A percentile compares a stretch with the other conserved stretches of the same genome.
These are phyloP conservation scores for Triticum urartu DNA, from an alignment of 176 grass and related monocot genomes.

Conservation along the genomic window DNA sequence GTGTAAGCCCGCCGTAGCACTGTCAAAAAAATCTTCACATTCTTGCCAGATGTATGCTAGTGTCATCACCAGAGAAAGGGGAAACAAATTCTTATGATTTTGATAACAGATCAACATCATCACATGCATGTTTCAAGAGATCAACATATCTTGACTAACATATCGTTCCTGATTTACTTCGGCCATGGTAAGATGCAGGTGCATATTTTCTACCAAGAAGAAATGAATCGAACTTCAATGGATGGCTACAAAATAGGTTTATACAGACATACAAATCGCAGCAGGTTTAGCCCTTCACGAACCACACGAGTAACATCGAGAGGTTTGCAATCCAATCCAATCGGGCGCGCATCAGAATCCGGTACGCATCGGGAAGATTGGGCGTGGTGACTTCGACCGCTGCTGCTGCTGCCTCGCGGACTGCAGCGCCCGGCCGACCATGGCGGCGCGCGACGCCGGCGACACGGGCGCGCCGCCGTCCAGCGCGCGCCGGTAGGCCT, in stretches of 20 bases:
- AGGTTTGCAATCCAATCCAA: background rate
- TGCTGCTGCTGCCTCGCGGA: background rate
- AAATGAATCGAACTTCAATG: background rate
- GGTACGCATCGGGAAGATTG: background rate
- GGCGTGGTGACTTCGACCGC: background rate
- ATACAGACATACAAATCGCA: too few relatives aligned
- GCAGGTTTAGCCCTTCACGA: too few relatives aligned
- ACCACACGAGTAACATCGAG: background rate
- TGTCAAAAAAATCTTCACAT: too few relatives aligned
- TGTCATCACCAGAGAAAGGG: background rate
- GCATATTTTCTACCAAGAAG: background rate
- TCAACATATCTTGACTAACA: too few relatives aligned
- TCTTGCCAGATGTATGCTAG: background rate
- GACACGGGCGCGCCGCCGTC: background rate
- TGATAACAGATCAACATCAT: too few relatives aligned
- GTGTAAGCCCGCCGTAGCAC: too few relatives aligned
- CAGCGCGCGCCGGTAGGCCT: conserved; percentile 7
- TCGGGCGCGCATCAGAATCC: conserved; percentile 10
- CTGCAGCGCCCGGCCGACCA: conserved; percentile 9
- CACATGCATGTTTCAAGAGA: too few relatives aligned
- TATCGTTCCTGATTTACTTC: too few relatives aligned
- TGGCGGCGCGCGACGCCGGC: background rate
- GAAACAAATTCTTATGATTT: background rate
- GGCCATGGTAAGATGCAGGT: too few relatives aligned
- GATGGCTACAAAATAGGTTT: background rate